These are phyloP conservation scores for Dittrichia graveolens DNA, from an alignment of 129 eudicot genomes.

Conservation along the genomic window DNA sequence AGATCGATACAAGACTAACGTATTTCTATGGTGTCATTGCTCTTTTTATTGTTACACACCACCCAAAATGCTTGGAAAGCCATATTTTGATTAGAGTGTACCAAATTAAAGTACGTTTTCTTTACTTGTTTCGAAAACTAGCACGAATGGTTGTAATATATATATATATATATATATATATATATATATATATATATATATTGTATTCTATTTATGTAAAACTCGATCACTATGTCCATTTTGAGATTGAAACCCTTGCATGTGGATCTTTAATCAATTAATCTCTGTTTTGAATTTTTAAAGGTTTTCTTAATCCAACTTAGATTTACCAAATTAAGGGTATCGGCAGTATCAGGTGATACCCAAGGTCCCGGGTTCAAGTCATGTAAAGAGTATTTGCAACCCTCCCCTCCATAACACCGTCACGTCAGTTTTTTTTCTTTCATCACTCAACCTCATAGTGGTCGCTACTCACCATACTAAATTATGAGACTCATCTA, in stretches of 20 bases:
- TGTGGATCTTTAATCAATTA: neutral
- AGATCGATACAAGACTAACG: neutral
- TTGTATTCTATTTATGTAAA: no score
- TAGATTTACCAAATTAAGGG: no score
- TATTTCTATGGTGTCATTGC: neutral
- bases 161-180: no score
- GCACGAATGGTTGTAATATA: neutral
- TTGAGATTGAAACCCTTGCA: slow-evolving; percentile 15
- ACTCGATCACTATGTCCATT: slow-evolving; percentile 6
- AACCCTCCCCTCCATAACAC: no score
- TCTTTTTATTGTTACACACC: neutral
- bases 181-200: no score
- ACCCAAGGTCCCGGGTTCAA: no score
- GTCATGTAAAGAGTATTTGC: no score
- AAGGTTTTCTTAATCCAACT: no score
- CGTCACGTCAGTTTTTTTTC: no score
- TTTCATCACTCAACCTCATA: no score
- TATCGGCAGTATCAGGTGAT: no score
- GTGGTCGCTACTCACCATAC: neutral
- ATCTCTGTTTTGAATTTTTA: neutral
- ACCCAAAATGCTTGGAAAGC: slow-evolving; percentile 6
- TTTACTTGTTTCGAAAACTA: slow-evolving; percentile 16
- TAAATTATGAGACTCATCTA: neutral
- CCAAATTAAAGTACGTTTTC: slow-evolving; percentile 10
- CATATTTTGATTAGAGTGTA: neutral